Percentiles rank a stretch among this genome's conserved stretches.
Evolutionary conservation across 371 early-diverging fungal genomes (phyloP).

Genomic region (Haplosporangium sp.): DNA sequence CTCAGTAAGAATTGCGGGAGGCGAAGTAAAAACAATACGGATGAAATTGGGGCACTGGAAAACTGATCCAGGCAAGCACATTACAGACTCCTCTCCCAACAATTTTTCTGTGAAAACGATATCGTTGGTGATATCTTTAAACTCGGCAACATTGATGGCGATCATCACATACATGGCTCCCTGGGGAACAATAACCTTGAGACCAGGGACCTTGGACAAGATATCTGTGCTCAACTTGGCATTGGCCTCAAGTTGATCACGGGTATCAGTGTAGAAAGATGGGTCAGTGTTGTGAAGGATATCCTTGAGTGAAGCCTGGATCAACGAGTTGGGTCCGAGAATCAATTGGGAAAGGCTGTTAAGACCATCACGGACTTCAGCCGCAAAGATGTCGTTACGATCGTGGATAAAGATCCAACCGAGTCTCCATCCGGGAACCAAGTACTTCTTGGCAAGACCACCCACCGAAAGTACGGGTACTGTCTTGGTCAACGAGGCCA

Average conservation of each 20-base stretch:
- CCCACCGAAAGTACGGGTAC: conserved; percentile 90
- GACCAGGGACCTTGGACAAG: conserved; percentile 77
- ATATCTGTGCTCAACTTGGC: conserved; percentile 72
- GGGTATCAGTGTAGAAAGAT: conserved; percentile 77
- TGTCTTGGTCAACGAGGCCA: conserved; percentile 79
- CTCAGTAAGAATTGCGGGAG: conserved; percentile 74
- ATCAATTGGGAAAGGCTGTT: conserved; percentile 80
- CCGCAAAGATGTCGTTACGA: conserved; percentile 64
- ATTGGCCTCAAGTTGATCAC: conserved; percentile 77
- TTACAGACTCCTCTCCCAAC: conserved; percentile 86
- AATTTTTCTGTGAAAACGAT: conserved; percentile 87
- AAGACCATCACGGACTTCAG: conserved; percentile 77
- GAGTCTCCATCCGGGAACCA: conserved; percentile 94
- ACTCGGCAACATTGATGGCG: conserved; percentile 76
- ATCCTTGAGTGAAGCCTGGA: conserved; percentile 83
- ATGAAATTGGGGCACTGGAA: conserved; percentile 86
- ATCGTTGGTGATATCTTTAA: conserved; percentile 81
- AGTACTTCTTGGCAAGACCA: conserved; percentile 92
- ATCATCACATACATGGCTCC: conserved; percentile 97
- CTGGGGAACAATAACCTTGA: conserved; percentile 84
- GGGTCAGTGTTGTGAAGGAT: conserved; percentile 80
- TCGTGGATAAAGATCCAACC: conserved; percentile 93
- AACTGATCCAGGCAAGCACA: conserved; percentile 88
- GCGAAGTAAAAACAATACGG: conserved; percentile 87
- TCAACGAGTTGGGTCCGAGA: conserved; percentile 85